These are phyloP conservation scores for Colletotrichum orbiculare DNA, from an alignment of 2,329 filamentous ascomycete genomes.

Conservation along the genomic window DNA sequence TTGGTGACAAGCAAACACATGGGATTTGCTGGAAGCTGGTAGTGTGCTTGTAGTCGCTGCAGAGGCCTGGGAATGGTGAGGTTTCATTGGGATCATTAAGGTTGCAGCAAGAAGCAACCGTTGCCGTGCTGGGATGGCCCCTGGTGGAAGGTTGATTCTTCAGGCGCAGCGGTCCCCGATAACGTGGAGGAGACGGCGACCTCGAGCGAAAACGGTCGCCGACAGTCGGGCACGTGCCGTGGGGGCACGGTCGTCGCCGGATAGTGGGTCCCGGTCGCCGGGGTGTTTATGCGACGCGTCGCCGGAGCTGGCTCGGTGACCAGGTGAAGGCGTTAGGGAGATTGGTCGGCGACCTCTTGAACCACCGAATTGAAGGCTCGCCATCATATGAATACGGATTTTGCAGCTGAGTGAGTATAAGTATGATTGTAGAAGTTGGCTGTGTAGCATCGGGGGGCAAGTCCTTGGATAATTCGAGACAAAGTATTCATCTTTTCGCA, in stretches of 20 bases:
- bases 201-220: slow-evolving; percentile 22
- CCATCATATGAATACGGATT: too few relatives aligned
- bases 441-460: too few relatives aligned
- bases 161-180: slow-evolving; percentile 2
- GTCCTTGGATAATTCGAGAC: too few relatives aligned
- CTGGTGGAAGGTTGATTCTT: neutral
- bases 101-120: slow-evolving; percentile 9
- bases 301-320: slow-evolving; percentile 11
- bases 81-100: slow-evolving; percentile 13
- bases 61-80: neutral
- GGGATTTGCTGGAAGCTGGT: too few relatives aligned
- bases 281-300: slow-evolving; percentile 8
- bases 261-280: slow-evolving; percentile 14
- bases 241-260: slow-evolving; percentile 28
- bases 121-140: slow-evolving; percentile 6
- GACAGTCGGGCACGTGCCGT: slow-evolving; percentile 23
- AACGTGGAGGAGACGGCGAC: slow-evolving; percentile 6
- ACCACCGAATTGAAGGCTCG: too few relatives aligned
- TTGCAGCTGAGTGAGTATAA: too few relatives aligned
- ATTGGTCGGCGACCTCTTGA: too few relatives aligned
- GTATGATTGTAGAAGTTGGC: too few relatives aligned
- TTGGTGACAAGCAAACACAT: too few relatives aligned
- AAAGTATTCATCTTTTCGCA: neutral
- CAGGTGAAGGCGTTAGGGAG: neutral
- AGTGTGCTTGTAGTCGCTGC: too few relatives aligned